Base-by-base conservation (phyloP, 192 early-diverging fungal genomes). In the Thamnidium elegans region DNA sequence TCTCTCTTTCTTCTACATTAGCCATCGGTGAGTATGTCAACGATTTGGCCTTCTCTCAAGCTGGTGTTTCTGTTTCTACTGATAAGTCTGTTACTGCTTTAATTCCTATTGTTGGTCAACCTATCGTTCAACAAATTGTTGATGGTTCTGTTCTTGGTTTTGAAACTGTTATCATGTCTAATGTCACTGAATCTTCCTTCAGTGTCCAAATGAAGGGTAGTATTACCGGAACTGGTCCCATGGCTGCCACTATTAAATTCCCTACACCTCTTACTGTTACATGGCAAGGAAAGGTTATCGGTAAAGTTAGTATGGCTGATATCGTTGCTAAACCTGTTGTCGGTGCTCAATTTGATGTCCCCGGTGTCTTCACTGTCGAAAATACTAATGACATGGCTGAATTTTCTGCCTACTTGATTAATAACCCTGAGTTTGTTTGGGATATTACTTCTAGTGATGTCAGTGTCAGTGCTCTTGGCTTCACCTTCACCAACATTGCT, bases 81-180 rank as follows among this genome's bases (percentile, higher is more conserved):
- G 84, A 86, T 68, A 62, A 63, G 20, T 72, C 78, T 3, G 71
- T 86, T 67, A 55, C 71, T 48, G 72, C 72, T 46, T 63, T 86
- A 7, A 76, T 83, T 30, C 78, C 81, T 36, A 69, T 81, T 47
- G 75, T 86, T 47, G 82, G 78, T 58, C 76, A 74, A 48, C 84
- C 84, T 23, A 80, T 86, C 69, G 84, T 81, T 13, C 79, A 80
- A 64, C 60, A 68, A 8, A 78, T 86, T 64, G 79, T 86, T 36
- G 66, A 58, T 54, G 67, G 26, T 48, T 72, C 78, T 3, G 32
- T 34, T 13, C 68, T 82, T 52, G 62, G 63, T 31, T 79, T 82
- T 56, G 58, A 77, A 10, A 63, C 68, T 6, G 51, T 82, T 26
- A 56, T 61, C 2, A 62, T 82, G 26, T 67, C 68, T 30, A 46